Conservation (phyloP, 352 stramenopile genomes). For the Phytophthora niederhauseri region DNA sequence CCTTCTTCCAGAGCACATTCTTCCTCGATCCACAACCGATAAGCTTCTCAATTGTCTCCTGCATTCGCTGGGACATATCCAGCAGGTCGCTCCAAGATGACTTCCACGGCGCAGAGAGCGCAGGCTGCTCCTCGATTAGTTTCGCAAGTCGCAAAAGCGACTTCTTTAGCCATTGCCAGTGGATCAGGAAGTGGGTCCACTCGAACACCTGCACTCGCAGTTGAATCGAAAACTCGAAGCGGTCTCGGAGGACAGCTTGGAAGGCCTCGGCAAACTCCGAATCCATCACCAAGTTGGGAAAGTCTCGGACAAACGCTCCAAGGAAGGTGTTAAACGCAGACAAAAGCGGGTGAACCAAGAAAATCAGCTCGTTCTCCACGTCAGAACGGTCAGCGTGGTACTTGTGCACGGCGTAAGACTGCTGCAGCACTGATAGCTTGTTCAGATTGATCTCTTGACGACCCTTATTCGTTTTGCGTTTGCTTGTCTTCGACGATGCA, state of each 20-base stretch:
- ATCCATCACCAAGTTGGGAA: conserved; percentile 5
- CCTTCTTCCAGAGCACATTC: conserved; percentile 94
- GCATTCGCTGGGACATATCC: conserved; percentile 77
- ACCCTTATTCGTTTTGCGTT: conserved; percentile 28
- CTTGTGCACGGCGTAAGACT: conserved; percentile 84
- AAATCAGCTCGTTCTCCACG: conserved; percentile 75
- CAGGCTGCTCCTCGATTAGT: conserved; percentile 22
- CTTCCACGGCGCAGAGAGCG: conserved; percentile 21
- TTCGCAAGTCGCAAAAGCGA: conserved; percentile 46
- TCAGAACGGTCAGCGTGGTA: conserved; percentile 75
- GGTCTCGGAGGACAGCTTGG: conserved; percentile 55
- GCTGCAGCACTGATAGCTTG: conserved; percentile 71
- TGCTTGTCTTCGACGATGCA: conserved; percentile 14
- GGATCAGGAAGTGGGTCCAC: conserved; percentile 85
- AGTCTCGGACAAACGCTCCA: conserved; percentile 27
- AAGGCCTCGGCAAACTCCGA: conserved; percentile 30
- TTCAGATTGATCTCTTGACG: conserved; percentile 41
- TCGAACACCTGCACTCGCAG: conserved; percentile 58
- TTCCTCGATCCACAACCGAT: conserved; percentile 74
- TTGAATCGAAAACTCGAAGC: conserved; percentile 84
- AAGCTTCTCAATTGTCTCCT: conserved; percentile 69
- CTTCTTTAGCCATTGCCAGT: conserved; percentile 84
- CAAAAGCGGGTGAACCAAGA: conserved; percentile 76
- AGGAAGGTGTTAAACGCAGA: conserved; percentile 64
- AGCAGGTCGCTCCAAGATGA: conserved; percentile 51